These are phyloP conservation scores for Cardamine resedifolia DNA, from an alignment of 345 rosid genomes.

Conservation along the genomic window DNA sequence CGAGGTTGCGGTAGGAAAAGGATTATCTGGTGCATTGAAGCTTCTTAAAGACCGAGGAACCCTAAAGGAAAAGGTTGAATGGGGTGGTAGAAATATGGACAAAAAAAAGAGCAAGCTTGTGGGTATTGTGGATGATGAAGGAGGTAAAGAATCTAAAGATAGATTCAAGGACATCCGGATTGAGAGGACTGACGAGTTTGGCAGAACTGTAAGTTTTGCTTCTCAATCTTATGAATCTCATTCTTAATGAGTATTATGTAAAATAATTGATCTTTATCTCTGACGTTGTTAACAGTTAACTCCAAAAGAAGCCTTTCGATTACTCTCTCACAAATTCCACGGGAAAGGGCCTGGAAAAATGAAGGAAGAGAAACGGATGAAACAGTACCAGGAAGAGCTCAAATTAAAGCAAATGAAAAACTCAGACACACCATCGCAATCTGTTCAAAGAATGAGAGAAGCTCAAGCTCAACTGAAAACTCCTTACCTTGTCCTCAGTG, in stretches of 20 bases:
- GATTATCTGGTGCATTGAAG: constrained; percentile 81
- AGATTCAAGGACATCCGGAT: constrained; percentile 74
- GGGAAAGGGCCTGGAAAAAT: constrained; percentile 98
- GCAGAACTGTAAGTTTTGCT: constrained; percentile 74
- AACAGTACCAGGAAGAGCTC: constrained; percentile 86
- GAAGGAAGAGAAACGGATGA: constrained; percentile 97
- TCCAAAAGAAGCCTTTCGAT: constrained; percentile 88
- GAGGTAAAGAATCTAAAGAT: constrained; percentile 33
- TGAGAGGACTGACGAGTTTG: constrained; percentile 95
- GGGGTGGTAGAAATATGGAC: constrained; percentile 99
- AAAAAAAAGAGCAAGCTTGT: constrained; percentile 97
- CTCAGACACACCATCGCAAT: constrained; percentile 88
- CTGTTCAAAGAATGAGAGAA: constrained; percentile 95
- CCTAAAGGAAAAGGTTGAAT: constrained; percentile 80
- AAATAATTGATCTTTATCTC: background rate
- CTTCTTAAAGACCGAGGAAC: constrained; percentile 90
- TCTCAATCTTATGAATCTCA: background rate
- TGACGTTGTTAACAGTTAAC: constrained; percentile 59
- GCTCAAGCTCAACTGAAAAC: constrained; percentile 83
- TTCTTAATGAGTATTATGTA: constrained; percentile 1
- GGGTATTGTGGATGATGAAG: constrained; percentile 61
- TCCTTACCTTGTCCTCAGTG: constrained; percentile 95
- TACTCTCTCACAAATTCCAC: constrained; percentile 88
- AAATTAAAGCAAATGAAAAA: constrained; percentile 98
- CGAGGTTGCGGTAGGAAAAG: constrained; percentile 85